Evolutionary conservation across 306 rosid species (phyloP).

Genomic region (Phaseolus lunatus): DNA sequence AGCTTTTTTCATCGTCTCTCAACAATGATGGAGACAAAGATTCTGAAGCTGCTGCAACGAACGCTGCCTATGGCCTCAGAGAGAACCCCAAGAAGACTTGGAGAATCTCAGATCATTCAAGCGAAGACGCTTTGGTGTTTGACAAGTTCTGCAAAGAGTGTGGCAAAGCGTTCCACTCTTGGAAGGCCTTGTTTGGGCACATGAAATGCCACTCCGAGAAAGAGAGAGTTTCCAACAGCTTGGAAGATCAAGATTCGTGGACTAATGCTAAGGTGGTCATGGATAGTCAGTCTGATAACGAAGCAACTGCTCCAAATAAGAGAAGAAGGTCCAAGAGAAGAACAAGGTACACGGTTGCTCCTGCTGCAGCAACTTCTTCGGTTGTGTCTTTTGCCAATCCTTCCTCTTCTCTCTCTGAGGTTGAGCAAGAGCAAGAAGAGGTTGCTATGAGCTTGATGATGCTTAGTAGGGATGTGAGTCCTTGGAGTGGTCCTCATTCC

Average conservation of each 20-base stretch:
- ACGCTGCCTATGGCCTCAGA: constrained; percentile 71
- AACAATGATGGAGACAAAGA: constrained; percentile 49
- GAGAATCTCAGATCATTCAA: constrained; percentile 59
- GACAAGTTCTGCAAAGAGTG: constrained; percentile 87
- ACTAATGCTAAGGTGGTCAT: constrained; percentile 47
- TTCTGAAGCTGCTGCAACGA: constrained; percentile 52
- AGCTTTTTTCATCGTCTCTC: constrained; percentile 42
- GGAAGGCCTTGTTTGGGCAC: constrained; percentile 93
- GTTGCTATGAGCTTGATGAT: constrained; percentile 91
- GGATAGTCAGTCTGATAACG: constrained; percentile 79
- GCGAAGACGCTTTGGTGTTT: constrained; percentile 51
- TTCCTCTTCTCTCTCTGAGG: constrained; percentile 72
- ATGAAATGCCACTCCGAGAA: constrained; percentile 88
- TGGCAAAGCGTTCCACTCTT: constrained; percentile 74
- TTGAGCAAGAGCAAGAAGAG: constrained; percentile 86
- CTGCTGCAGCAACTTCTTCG: constrained; percentile 51
- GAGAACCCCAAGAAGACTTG: constrained; percentile 83
- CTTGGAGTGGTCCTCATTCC: constrained; percentile 61
- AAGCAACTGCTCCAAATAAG: constrained; percentile 59
- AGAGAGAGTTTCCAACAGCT: constrained; percentile 52
- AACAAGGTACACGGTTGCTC: constrained; percentile 56
- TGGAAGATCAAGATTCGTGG: constrained; percentile 79
- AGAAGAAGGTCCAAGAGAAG: constrained; percentile 72
- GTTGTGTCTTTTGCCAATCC: constrained; percentile 50
- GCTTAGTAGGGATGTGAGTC: constrained; percentile 74